Conservation (phyloP, 2,329 filamentous ascomycete genomes). For the Apiospora arundinis region DNA sequence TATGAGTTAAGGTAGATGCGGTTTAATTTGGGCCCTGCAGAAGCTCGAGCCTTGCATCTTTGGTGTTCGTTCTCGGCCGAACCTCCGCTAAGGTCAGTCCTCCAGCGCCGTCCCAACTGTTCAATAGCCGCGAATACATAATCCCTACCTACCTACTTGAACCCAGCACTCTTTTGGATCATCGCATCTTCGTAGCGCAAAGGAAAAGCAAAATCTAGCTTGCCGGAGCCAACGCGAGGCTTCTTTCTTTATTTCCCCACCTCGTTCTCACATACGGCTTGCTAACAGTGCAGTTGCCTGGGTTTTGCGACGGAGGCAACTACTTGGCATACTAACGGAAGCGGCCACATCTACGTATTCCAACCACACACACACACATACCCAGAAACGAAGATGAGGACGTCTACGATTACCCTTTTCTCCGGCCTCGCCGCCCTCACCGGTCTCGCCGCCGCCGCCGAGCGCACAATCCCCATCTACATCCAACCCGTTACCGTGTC, state of each 20-base stretch:
- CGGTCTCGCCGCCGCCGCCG: slow-evolving; percentile 44
- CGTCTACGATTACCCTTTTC: slow-evolving; percentile 42
- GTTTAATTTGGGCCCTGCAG: not conserved
- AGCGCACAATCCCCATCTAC: slow-evolving; percentile 58
- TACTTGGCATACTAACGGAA: not conserved
- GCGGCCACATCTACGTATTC: not conserved
- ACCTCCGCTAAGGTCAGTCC: not conserved
- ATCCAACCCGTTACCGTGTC: slow-evolving; percentile 55
- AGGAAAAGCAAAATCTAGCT: not conserved
- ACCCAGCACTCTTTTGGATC: not conserved
- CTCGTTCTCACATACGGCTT: not conserved
- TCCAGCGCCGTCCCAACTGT: not conserved
- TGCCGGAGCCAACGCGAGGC: not conserved
- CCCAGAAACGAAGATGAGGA: slow-evolving; percentile 46
- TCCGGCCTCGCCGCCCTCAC: slow-evolving; percentile 50
- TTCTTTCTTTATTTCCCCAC: not conserved
- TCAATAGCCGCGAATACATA: not conserved
- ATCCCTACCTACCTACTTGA: not conserved
- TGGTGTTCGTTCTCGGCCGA: not conserved
- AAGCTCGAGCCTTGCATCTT: not conserved
- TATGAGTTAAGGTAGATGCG: not conserved
- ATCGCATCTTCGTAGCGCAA: not conserved
- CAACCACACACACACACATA: not conserved
- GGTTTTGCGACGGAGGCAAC: not conserved
- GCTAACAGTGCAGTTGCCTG: not conserved